phyloP scores from a whole-genome alignment of 192 early-diverging fungal genomes.

The Chytriomyces sp. region DNA sequence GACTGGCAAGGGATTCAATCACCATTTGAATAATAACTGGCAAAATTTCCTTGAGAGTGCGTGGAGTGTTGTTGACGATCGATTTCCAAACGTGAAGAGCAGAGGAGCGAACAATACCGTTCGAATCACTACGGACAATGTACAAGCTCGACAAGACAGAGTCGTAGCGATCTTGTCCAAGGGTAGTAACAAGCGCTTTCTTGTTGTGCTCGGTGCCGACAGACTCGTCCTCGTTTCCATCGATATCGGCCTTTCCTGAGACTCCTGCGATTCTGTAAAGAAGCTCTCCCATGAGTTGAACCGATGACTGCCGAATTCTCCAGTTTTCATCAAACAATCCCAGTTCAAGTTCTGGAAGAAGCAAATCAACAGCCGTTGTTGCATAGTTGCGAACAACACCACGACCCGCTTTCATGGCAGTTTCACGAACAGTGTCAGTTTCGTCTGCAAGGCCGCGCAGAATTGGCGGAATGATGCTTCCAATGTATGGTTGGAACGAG shows the following conservation, averaged over 20 bases:
- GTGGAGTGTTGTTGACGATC: constrained; percentile 94
- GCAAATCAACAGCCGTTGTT: constrained; percentile 80
- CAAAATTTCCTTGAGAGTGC: constrained; percentile 94
- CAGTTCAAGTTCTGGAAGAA: constrained; percentile 88
- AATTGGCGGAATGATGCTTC: constrained; percentile 85
- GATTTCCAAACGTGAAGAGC: constrained; percentile 93
- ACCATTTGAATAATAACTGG: constrained; percentile 90
- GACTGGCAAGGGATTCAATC: constrained; percentile 76
- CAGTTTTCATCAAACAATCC: constrained; percentile 92
- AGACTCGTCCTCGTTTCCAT: constrained; percentile 66
- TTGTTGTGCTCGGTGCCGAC: constrained; percentile 69
- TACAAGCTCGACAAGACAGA: constrained; percentile 88
- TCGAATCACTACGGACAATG: constrained; percentile 85
- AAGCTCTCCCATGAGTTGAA: constrained; percentile 94
- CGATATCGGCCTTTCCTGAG: constrained; percentile 64
- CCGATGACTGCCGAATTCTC: constrained; percentile 93
- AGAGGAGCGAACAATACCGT: constrained; percentile 83
- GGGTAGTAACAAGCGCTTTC: constrained; percentile 74
- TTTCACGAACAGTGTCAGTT: constrained; percentile 88
- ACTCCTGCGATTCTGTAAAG: constrained; percentile 91
- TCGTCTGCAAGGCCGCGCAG: constrained; percentile 94
- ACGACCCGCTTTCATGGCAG: constrained; percentile 88
- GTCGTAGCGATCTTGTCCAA: constrained; percentile 86
- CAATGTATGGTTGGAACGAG: constrained; percentile 89
- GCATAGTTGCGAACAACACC: constrained; percentile 94